Conservation (phyloP, 768 basidiomycete species). For the Boletus insuetus region DNA sequence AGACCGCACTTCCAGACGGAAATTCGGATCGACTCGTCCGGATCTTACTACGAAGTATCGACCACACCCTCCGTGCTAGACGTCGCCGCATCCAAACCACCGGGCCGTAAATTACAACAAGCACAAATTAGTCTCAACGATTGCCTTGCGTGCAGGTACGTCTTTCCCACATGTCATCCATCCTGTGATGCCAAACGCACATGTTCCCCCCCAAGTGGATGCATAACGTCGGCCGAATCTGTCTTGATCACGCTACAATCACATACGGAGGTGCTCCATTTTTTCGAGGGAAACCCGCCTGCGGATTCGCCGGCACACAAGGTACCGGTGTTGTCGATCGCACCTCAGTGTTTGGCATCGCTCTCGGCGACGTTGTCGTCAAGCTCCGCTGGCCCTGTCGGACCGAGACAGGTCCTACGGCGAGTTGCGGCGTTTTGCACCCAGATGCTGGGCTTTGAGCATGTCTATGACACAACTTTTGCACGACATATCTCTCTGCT, state of each 20-base stretch:
- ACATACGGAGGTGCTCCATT: conserved; percentile 85
- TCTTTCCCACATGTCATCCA: conserved; percentile 13
- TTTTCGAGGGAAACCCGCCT: conserved; percentile 59
- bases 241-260: conserved; percentile 95
- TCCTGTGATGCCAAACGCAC: conserved; percentile 8
- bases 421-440: conserved; percentile 71
- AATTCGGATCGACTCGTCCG: conserved; percentile 82
- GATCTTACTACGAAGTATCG: conserved; percentile 85
- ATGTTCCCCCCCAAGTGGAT: conserved; percentile 60
- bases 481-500: conserved; percentile 80
- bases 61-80: conserved; percentile 24
- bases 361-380: conserved; percentile 63
- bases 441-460: conserved; percentile 66
- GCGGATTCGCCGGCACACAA: conserved; percentile 40
- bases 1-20: conserved; percentile 60
- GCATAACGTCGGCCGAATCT: conserved; percentile 98
- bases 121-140: conserved; percentile 97
- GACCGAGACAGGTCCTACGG: conserved; percentile 60
- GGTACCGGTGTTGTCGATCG: conserved; percentile 78
- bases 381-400: conserved; percentile 40
- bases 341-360: conserved; percentile 84
- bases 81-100: conserved; percentile 21
- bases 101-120: conserved; percentile 70
- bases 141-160: conserved; percentile 95
- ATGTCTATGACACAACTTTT: conserved; percentile 94